A percentile compares a stretch with the other conserved stretches of the same genome.
Evolutionary conservation across 352 stramenopile genomes (phyloP).

Genomic region (Salisapilia sapeloensis): DNA sequence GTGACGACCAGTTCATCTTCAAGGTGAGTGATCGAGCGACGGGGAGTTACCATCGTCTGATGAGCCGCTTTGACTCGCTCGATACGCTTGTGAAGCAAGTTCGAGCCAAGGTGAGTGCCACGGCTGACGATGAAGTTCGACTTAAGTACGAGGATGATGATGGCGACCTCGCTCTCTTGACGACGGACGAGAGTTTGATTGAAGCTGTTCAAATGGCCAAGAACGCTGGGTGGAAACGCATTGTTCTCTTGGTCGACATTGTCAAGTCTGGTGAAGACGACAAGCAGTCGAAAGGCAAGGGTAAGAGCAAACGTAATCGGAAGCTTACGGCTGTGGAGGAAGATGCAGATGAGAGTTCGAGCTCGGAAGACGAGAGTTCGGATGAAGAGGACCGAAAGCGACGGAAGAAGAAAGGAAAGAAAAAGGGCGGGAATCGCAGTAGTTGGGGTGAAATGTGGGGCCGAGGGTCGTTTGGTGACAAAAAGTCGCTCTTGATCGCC

Average conservation of each 20-base stretch:
- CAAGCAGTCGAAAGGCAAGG: conserved; percentile 2
- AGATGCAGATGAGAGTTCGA: conserved; percentile 23
- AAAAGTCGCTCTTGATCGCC: conserved; percentile 12
- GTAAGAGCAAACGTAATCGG: conserved; percentile 12
- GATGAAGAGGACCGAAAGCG: conserved; percentile 17
- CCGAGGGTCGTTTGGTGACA: too few relatives aligned
- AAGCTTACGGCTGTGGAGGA: conserved; percentile 74
- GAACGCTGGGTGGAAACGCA: conserved; percentile 66
- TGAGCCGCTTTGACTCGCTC: conserved; percentile 63
- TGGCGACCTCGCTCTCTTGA: conserved; percentile 68
- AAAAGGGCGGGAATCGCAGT: conserved; percentile 1
- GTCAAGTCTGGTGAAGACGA: conserved; percentile 20
- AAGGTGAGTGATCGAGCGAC: conserved; percentile 72
- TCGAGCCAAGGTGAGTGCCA: conserved; percentile 60
- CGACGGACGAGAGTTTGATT: conserved; percentile 68
- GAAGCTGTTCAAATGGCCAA: conserved; percentile 79
- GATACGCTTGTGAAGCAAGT: conserved; percentile 57
- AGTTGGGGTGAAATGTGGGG: too few relatives aligned
- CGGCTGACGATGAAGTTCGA: conserved; percentile 32
- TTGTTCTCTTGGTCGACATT: conserved; percentile 70
- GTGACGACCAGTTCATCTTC: conserved; percentile 73
- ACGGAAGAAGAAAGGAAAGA: conserved; percentile 6
- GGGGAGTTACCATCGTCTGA: conserved; percentile 75
- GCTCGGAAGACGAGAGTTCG: conserved; percentile 9
- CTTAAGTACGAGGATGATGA: conserved; percentile 84